phyloP scores from a whole-genome alignment of 139 green algal species.

The Chlorella sp. region DNA sequence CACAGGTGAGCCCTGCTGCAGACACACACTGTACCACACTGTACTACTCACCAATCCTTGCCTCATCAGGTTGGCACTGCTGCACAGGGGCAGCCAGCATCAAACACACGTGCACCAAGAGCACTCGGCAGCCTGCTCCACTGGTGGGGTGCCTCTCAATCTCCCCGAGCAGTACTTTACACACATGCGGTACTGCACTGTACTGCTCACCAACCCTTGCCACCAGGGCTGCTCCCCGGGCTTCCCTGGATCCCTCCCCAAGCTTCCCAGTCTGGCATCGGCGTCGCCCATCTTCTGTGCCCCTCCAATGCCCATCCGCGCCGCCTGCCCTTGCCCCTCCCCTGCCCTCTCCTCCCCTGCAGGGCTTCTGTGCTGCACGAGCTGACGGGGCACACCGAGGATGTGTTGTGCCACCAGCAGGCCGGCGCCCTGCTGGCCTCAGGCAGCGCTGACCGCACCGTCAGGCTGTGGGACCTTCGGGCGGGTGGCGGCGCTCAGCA shows the following conservation, averaged over 20 bases:
- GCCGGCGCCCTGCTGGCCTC: not conserved
- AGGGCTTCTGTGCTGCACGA: not conserved
- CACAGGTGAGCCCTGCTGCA: not conserved
- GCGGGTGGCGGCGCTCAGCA: not conserved
- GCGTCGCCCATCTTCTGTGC: not conserved
- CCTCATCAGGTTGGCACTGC: no score
- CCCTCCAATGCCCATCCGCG: not conserved
- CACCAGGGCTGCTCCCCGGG: no score
- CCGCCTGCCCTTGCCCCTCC: not conserved
- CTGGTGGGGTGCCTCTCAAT: no score
- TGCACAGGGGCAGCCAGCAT: no score
- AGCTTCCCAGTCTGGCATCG: no score
- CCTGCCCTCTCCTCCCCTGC: not conserved
- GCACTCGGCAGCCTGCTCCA: no score
- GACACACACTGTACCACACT: no score
- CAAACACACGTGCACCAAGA: no score
- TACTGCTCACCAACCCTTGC: no score
- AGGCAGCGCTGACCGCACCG: constrained; percentile 9
- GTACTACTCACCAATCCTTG: no score
- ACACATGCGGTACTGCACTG: no score
- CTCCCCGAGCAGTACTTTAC: no score
- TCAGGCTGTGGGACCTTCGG: constrained; percentile 25
- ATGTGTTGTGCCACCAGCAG: constrained; percentile 32
- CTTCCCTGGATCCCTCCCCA: not conserved
- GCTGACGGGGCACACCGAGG: not conserved